phyloP scores from a whole-genome alignment of 2,329 filamentous ascomycete genomes.

The Pseudocercospora musae region DNA sequence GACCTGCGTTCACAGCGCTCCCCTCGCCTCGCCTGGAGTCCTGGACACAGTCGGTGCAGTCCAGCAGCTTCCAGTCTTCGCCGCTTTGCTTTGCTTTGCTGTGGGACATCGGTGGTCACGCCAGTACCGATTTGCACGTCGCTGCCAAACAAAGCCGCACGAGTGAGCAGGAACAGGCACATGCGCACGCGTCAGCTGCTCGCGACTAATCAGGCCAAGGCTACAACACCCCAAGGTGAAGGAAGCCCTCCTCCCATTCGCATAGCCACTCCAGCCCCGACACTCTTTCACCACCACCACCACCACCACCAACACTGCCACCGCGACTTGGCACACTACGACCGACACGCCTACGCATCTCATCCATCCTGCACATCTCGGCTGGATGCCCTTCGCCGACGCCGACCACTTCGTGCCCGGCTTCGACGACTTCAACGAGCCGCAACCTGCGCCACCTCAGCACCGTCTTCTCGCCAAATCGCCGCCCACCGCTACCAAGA shows the following conservation, averaged over 20 bases:
- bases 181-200: neutral
- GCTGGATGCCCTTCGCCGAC: conserved; percentile 26
- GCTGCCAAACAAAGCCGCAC: neutral
- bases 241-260: neutral
- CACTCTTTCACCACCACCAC: neutral
- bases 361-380: conserved; percentile 2
- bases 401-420: conserved; percentile 25
- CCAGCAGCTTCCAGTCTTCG: no score
- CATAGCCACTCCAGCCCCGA: neutral
- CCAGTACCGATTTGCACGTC: neutral
- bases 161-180: neutral
- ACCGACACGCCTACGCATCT: neutral
- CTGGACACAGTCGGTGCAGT: neutral
- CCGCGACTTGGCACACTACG: neutral
- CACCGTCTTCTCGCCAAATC: conserved; percentile 1
- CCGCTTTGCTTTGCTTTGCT: no score
- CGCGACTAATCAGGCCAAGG: neutral
- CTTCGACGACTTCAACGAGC: conserved; percentile 28
- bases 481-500: conserved; percentile 14
- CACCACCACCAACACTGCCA: neutral
- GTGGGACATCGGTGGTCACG: no score
- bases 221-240: no score
- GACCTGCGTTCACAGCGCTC: neutral
- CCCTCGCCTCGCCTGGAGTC: neutral
- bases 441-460: conserved; percentile 16